A percentile compares a stretch with the other conserved stretches of the same genome.
Evolutionary conservation across 257 asterid genomes (phyloP).

Genomic region (Echium plantagineum): DNA sequence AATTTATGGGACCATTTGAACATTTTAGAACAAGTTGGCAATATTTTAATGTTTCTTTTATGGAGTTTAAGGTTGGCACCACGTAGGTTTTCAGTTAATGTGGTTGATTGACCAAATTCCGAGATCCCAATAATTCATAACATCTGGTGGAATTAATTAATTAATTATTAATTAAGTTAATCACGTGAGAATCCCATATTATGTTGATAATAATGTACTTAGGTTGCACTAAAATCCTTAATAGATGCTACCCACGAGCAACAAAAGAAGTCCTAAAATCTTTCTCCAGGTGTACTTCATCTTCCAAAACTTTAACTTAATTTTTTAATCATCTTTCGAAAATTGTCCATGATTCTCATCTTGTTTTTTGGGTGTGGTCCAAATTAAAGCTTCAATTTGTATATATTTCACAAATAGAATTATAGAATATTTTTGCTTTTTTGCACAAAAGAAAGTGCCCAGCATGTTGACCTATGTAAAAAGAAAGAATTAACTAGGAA

Average conservation of each 20-base stretch:
- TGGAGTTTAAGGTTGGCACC: constrained; percentile 4
- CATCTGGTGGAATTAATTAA: neutral
- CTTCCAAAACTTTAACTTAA: neutral
- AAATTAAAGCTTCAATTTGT: neutral
- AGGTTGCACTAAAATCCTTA: neutral
- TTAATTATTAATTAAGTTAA: neutral
- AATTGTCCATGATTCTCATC: neutral
- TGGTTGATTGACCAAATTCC: neutral
- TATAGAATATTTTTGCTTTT: neutral
- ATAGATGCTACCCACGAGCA: neutral
- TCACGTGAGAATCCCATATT: constrained; percentile 3
- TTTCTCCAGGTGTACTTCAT: constrained; percentile 2
- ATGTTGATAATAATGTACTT: neutral
- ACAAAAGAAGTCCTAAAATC: neutral
- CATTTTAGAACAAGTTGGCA: constrained; percentile 1
- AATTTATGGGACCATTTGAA: too few relatives aligned
- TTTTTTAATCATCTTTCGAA: neutral
- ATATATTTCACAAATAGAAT: neutral
- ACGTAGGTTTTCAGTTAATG: constrained; percentile 1
- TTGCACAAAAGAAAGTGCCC: neutral
- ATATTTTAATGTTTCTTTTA: neutral
- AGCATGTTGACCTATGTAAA: neutral
- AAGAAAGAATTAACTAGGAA: neutral
- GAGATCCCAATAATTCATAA: neutral
- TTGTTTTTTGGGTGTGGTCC: neutral